These are phyloP conservation scores for Triglochin maritima DNA, from an alignment of 106 monocot species.

Conservation along the genomic window DNA sequence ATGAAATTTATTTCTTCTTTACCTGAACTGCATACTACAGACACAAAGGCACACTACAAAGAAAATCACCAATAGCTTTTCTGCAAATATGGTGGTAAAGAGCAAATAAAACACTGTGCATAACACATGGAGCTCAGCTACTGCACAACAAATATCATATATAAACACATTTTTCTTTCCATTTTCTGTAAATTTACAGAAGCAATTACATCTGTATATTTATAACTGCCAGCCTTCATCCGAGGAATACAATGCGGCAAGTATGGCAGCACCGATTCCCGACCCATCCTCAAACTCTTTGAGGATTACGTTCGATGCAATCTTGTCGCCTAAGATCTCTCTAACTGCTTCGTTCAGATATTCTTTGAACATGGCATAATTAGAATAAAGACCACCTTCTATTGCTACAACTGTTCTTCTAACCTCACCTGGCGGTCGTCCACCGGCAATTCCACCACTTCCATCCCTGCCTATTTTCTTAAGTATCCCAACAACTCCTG, in stretches of 20 bases:
- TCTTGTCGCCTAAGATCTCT: constrained; percentile 83
- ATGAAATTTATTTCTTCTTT: too few species aligned
- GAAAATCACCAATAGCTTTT: too few species aligned
- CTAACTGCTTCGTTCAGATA: constrained; percentile 75
- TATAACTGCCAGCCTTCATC: constrained; percentile 15
- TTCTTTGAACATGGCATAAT: constrained; percentile 62
- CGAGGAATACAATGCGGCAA: constrained; percentile 57
- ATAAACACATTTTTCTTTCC: constrained; percentile 6
- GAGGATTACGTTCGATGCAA: constrained; percentile 49
- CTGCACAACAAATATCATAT: not conserved
- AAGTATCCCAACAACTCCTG: constrained; percentile 93
- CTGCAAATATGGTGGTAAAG: too few species aligned
- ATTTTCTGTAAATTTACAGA: constrained; percentile 24
- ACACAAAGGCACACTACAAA: too few species aligned
- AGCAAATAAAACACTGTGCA: too few species aligned
- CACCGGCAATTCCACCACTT: constrained; percentile 42
- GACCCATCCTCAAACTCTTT: constrained; percentile 62
- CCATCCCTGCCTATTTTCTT: constrained; percentile 95
- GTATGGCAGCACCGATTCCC: constrained; percentile 80
- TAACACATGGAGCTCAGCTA: not conserved
- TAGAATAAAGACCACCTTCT: constrained; percentile 62
- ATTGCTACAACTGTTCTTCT: constrained; percentile 74
- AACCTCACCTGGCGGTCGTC: constrained; percentile 25
- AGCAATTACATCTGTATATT: constrained; percentile 4
- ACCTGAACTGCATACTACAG: too few species aligned